Evolutionary conservation across 345 rosid species (phyloP).

Genomic region (Corchorus olitorius): DNA sequence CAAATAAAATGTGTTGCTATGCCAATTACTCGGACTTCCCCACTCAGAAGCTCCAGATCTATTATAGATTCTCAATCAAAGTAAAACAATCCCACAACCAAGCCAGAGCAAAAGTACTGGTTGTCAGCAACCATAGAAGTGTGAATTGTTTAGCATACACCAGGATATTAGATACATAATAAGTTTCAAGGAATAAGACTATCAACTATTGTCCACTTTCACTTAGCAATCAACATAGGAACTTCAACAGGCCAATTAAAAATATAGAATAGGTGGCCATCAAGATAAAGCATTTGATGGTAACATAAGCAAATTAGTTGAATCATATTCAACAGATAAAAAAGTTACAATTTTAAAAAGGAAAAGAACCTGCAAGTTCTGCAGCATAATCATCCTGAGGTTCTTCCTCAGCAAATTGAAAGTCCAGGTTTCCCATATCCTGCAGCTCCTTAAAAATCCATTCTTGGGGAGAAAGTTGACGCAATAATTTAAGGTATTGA

Average conservation of each 20-base stretch:
- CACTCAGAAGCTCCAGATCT: not conserved
- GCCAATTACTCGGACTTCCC: not conserved
- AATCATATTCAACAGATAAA: slow-evolving; percentile 2
- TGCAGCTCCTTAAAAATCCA: slow-evolving; percentile 99
- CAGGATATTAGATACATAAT: not conserved
- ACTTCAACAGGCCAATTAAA: not conserved
- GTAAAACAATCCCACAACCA: not conserved
- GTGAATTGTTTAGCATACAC: not conserved
- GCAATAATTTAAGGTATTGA: slow-evolving; percentile 81
- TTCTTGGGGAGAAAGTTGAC: slow-evolving; percentile 77
- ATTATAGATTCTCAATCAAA: not conserved
- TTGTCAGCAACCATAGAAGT: not conserved
- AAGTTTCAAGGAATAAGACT: not conserved
- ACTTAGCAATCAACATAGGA: not conserved
- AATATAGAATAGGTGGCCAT: not conserved
- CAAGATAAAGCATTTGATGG: not conserved
- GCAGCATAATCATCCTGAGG: slow-evolving; percentile 98
- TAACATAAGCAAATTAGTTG: slow-evolving; percentile 9
- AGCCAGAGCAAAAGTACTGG: not conserved
- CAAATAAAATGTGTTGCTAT: not conserved
- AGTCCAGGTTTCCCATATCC: slow-evolving; percentile 92
- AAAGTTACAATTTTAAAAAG: slow-evolving; percentile 2
- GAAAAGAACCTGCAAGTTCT: slow-evolving; percentile 78
- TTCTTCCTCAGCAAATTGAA: slow-evolving; percentile 91
- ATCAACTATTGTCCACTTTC: slow-evolving; percentile 7